Conservation (phyloP, 352 stramenopile genomes). For the Phytophthora rubi region DNA sequence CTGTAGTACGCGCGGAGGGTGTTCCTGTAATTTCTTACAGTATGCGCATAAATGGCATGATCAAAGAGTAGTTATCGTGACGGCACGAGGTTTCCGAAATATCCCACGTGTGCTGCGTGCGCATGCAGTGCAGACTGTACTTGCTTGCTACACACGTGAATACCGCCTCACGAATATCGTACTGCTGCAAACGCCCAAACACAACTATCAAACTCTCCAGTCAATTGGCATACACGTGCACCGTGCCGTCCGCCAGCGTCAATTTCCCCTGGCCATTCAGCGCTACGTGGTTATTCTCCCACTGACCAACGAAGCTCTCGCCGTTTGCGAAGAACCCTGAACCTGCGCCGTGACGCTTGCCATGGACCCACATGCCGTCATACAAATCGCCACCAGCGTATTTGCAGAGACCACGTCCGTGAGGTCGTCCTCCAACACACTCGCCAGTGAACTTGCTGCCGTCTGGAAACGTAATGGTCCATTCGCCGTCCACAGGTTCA, state of each 20-base stretch:
- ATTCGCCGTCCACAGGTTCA: conserved; percentile 70
- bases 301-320: conserved; percentile 77
- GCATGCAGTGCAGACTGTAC: too few relatives aligned
- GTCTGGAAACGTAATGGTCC: conserved; percentile 78
- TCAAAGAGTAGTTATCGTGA: too few relatives aligned
- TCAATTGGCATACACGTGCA: conserved; percentile 71
- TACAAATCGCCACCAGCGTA: conserved; percentile 88
- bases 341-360: conserved; percentile 75
- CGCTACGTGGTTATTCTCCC: conserved; percentile 85
- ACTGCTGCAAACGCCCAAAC: too few relatives aligned
- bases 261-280: conserved; percentile 72
- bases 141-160: too few relatives aligned
- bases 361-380: conserved; percentile 81
- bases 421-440: conserved; percentile 63
- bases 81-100: too few relatives aligned
- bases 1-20: too few relatives aligned
- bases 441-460: conserved; percentile 77
- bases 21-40: too few relatives aligned
- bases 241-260: conserved; percentile 73
- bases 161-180: not conserved
- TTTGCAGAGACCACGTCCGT: conserved; percentile 80
- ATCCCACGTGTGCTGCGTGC: too few relatives aligned
- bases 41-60: too few relatives aligned
- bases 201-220: too few relatives aligned
- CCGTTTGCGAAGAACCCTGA: conserved; percentile 78